These are phyloP conservation scores for Curvularia lunata DNA, from an alignment of 2,329 filamentous ascomycete genomes.

Conservation along the genomic window DNA sequence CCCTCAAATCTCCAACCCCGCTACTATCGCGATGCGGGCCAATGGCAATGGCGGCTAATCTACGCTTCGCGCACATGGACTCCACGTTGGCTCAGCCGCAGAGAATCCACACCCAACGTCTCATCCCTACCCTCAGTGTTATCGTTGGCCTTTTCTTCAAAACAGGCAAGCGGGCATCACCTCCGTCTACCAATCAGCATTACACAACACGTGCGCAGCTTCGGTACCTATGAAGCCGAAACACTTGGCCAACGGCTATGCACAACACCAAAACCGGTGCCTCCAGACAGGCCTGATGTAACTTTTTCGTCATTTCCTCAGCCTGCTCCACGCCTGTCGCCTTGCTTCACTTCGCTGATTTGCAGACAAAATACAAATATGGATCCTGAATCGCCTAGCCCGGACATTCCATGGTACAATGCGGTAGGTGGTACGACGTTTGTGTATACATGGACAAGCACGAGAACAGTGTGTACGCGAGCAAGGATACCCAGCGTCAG, in stretches of 20 bases:
- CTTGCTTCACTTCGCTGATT: not conserved
- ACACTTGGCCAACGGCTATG: not conserved
- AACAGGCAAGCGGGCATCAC: not conserved
- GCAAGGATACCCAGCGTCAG: not conserved
- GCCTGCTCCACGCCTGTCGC: not conserved
- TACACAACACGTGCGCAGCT: not conserved
- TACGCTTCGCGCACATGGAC: not conserved
- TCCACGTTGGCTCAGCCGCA: not conserved
- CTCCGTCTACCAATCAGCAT: not conserved
- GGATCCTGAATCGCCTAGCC: not conserved
- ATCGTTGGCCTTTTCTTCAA: not conserved
- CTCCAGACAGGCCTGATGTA: not conserved
- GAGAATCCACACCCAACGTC: not conserved
- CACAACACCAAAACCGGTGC: not conserved
- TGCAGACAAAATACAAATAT: not conserved
- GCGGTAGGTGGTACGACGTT: not conserved
- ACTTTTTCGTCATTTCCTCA: not conserved
- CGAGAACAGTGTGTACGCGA: not conserved
- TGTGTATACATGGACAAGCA: not conserved
- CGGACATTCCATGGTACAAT: not conserved
- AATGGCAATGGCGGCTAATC: too few species aligned
- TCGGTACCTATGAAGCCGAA: not conserved
- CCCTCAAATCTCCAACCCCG: too few species aligned
- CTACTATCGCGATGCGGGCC: too few species aligned
- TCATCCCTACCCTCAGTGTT: not conserved